Base-by-base conservation (phyloP, 164 flowering plant genomes). In the Piper longum region DNA sequence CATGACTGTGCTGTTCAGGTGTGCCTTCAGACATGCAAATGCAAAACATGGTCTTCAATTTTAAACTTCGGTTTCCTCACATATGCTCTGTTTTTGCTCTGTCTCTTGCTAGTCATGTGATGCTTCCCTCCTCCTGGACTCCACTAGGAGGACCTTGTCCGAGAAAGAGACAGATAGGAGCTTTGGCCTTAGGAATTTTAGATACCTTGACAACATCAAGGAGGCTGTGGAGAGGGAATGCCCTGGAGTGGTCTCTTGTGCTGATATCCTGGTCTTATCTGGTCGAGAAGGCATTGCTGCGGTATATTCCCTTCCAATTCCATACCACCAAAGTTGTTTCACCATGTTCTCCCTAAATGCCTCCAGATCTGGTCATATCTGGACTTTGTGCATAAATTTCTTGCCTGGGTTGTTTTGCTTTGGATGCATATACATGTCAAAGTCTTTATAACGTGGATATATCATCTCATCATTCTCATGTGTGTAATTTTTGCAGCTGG, bases 151-250 rank as follows among this genome's bases (percentile, higher is more conserved):
- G 81, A 71, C 70, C 62, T 61, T 93, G 76, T 93, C 98, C 36
- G 98, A 92, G 90, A 92, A 93, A 79, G 98, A 93, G 70, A 86
- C 88, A 17, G 98, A 93, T 74, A 81, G 97, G 82, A 93, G 98
- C 77, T 93, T 93, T 77, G 98, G 98, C 7, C 74, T 89, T 43
- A 88, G 98, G 69, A 93, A 93, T 68, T 93, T 93, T 78, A 85
- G 96, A 67, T 89, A 89, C 75, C 71, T 93, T 51, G 98, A 93
- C 64, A 72, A 76, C 71, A 88, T 93, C 43, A 93, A 93, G 63
- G 98, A 89, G 67, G 97, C 97, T 67, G 79, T 93, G 43, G 98
- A 93, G 77, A 89, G 98, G 62, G 98, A 93, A 76, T 93, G 98
- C 81, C 97, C 97, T 63, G 95, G 82, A 56, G 89, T 87, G 63